Percentiles rank a stretch among this genome's conserved stretches.
These are phyloP conservation scores for Trichosporon sp. DNA, from an alignment of 1,284 basidiomycete genomes.

Conservation along the genomic window DNA sequence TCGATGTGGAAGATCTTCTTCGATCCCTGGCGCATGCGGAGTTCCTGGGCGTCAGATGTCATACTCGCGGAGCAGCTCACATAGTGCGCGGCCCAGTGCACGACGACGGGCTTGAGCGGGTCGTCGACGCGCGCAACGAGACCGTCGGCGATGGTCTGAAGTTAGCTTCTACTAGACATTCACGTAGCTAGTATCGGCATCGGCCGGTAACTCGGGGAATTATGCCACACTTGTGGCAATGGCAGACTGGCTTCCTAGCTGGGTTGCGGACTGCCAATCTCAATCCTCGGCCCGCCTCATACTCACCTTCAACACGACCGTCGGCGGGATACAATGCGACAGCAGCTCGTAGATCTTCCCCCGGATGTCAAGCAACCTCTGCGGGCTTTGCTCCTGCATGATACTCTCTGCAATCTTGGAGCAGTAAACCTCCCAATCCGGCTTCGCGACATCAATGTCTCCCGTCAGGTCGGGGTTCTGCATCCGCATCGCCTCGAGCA, in stretches of 20 bases:
- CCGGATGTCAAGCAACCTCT: constrained; percentile 83
- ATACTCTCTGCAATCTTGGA: constrained; percentile 89
- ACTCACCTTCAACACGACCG: constrained; percentile 75
- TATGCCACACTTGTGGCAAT: too few relatives aligned
- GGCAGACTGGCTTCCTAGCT: too few relatives aligned
- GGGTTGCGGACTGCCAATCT: not conserved
- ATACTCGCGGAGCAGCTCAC: constrained; percentile 52
- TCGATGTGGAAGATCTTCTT: constrained; percentile 96
- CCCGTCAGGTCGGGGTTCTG: constrained; percentile 74
- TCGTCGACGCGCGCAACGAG: constrained; percentile 85
- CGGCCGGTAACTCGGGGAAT: too few relatives aligned
- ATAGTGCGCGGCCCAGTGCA: constrained; percentile 96
- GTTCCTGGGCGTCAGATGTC: constrained; percentile 58
- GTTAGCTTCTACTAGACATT: too few relatives aligned
- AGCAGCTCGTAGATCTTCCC: constrained; percentile 92
- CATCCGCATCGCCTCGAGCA: constrained; percentile 93
- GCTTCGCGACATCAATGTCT: constrained; percentile 78
- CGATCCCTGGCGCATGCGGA: constrained; percentile 78
- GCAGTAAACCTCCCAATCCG: constrained; percentile 99
- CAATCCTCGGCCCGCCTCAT: too few relatives aligned
- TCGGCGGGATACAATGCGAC: constrained; percentile 96
- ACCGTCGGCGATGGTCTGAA: constrained; percentile 78
- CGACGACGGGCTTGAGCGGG: constrained; percentile 76
- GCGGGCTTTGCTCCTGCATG: constrained; percentile 86
- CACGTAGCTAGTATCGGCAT: too few relatives aligned